A percentile compares a stretch with the other conserved stretches of the same genome.
These are phyloP conservation scores for Xylaria hypoxylon DNA, from an alignment of 2,329 filamentous ascomycete species.

Conservation along the genomic window DNA sequence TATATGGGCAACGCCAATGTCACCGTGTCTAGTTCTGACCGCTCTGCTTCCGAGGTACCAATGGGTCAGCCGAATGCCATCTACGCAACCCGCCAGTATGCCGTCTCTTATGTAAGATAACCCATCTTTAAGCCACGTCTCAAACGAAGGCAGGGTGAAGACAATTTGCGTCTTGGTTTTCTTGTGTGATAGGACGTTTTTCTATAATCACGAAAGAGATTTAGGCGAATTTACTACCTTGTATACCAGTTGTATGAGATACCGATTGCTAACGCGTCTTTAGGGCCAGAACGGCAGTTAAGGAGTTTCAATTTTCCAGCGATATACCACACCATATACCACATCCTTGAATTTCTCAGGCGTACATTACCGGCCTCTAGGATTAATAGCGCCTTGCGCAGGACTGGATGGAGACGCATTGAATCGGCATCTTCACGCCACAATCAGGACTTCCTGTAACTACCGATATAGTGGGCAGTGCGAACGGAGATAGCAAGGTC, in stretches of 20 bases:
- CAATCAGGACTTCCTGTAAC: no score
- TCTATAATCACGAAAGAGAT: neutral
- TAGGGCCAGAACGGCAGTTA: neutral
- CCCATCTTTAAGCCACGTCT: neutral
- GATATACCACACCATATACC: no score
- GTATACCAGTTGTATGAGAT: neutral
- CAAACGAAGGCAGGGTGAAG: neutral
- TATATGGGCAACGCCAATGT: constrained; percentile 12
- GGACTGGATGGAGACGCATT: no score
- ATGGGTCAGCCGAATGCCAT: constrained; percentile 13
- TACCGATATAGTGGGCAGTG: no score
- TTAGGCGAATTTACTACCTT: no score
- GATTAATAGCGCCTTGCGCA: no score
- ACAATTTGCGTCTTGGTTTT: neutral
- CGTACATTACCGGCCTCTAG: no score
- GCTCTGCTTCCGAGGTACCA: neutral
- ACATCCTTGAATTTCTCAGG: no score
- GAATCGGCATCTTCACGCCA: no score
- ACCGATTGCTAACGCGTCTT: neutral
- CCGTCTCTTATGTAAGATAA: constrained; percentile 16
- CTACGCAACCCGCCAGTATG: constrained; percentile 15
- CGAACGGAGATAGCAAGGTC: no score
- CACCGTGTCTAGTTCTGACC: neutral
- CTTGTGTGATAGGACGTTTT: neutral
- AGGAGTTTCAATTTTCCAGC: neutral